These are phyloP conservation scores for Sodiomyces alkalinus DNA, from an alignment of 2,329 filamentous ascomycete species.

Conservation along the genomic window DNA sequence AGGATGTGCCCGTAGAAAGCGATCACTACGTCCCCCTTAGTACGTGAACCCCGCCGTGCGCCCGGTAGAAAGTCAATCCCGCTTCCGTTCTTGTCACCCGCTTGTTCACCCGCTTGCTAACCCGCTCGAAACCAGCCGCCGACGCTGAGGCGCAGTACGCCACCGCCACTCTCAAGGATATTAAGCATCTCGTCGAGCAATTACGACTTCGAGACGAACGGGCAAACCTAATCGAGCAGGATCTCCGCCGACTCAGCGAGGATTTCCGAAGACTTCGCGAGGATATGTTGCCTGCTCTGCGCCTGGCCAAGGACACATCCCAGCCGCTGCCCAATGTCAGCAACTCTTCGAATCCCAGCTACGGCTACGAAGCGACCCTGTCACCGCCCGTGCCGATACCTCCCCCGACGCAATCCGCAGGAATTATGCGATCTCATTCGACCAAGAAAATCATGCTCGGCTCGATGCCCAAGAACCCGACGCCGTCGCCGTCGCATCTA, in stretches of 20 bases:
- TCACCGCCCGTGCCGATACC: constrained; percentile 44
- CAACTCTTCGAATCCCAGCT: constrained; percentile 23
- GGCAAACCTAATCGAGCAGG: constrained; percentile 68
- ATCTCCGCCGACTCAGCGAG: constrained; percentile 69
- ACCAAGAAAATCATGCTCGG: constrained; percentile 63
- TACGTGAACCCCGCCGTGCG: no score
- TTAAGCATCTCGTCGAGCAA: constrained; percentile 79
- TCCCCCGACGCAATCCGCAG: constrained; percentile 32
- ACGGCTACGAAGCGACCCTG: constrained; percentile 36
- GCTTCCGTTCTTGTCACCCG: constrained; percentile 1
- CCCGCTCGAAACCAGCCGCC: constrained; percentile 47
- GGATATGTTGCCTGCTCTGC: constrained; percentile 79
- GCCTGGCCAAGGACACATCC: constrained; percentile 80
- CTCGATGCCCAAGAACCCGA: constrained; percentile 56
- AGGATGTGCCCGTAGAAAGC: constrained; percentile 78
- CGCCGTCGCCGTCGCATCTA: constrained; percentile 61
- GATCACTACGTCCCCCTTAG: constrained; percentile 90
- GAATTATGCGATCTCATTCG: constrained; percentile 56
- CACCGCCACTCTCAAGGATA: constrained; percentile 81
- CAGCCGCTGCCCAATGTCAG: constrained; percentile 46
- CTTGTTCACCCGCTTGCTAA: constrained; percentile 3
- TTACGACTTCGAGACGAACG: constrained; percentile 82
- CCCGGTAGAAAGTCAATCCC: no score
- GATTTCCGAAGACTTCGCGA: constrained; percentile 82
- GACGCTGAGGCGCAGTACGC: constrained; percentile 77